Percentiles rank a stretch among this genome's conserved stretches.
These are phyloP conservation scores for Neospermospora avenae DNA, from an alignment of 2,329 filamentous ascomycete species.

Conservation along the genomic window DNA sequence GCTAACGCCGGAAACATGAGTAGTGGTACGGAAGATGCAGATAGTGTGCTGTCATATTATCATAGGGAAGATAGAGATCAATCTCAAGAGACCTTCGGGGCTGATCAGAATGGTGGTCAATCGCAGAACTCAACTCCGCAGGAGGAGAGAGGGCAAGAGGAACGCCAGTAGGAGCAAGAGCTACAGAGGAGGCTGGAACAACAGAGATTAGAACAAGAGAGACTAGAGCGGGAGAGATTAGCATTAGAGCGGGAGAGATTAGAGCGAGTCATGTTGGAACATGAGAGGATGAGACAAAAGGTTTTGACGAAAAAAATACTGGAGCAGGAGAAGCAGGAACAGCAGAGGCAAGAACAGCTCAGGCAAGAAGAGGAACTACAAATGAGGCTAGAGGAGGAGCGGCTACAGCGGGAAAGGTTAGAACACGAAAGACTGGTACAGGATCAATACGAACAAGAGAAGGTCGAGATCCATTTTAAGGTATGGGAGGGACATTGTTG, in stretches of 20 bases:
- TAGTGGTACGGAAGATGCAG: neutral
- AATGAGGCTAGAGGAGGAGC: neutral
- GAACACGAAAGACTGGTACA: neutral
- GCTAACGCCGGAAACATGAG: neutral
- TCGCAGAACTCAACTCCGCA: neutral
- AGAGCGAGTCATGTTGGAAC: neutral
- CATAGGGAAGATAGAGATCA: neutral
- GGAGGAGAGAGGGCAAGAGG: neutral
- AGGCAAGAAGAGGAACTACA: neutral
- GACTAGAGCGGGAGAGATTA: neutral
- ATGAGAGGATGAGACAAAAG: neutral
- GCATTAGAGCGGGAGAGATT: neutral
- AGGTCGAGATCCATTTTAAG: neutral
- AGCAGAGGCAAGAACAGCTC: neutral
- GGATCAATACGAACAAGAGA: neutral
- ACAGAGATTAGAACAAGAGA: neutral
- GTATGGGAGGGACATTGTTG: neutral
- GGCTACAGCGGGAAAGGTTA: neutral
- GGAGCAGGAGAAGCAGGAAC: neutral
- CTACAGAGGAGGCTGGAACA: neutral
- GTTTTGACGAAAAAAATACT: neutral
- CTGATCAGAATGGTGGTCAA: neutral
- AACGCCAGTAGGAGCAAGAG: neutral
- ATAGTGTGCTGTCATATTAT: neutral
- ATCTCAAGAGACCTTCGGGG: neutral